Conservation (phyloP, 805 yeast species). For the Henningerozyma blattae region DNA sequence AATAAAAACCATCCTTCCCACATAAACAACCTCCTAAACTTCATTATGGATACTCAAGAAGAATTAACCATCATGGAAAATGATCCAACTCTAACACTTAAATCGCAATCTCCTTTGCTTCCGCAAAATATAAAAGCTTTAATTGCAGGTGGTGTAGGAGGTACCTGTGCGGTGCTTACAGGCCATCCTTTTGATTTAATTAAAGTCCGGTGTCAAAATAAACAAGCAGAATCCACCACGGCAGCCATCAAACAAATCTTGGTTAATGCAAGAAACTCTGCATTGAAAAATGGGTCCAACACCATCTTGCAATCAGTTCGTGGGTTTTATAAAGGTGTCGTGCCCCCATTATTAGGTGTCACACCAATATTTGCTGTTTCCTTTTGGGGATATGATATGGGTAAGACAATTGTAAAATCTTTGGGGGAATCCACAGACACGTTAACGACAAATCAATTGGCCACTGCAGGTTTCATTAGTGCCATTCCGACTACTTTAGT, state of each 20-base stretch:
- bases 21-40: no score
- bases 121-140: constrained; percentile 77
- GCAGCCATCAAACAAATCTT: constrained; percentile 63
- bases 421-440: constrained; percentile 28
- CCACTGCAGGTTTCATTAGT: constrained; percentile 87
- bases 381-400: constrained; percentile 96
- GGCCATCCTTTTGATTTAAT: constrained; percentile 96
- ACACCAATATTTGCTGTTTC: constrained; percentile 98
- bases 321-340: constrained; percentile 88
- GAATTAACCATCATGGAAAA: constrained; percentile 1
- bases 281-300: constrained; percentile 4
- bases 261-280: constrained; percentile 1
- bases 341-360: constrained; percentile 91
- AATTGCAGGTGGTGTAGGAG: constrained; percentile 93
- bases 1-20: no score
- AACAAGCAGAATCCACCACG: constrained; percentile 44
- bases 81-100: not conserved
- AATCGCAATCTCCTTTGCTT: constrained; percentile 9
- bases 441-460: constrained; percentile 57
- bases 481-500: constrained; percentile 92
- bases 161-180: constrained; percentile 86
- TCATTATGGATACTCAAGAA: not conserved
- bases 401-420: constrained; percentile 22
- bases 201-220: constrained; percentile 84
- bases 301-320: constrained; percentile 12